Evolutionary conservation across 345 rosid species (phyloP), one percentile per base, ranked within the genome.

Genomic region (Aurinia saxatilis): DNA sequence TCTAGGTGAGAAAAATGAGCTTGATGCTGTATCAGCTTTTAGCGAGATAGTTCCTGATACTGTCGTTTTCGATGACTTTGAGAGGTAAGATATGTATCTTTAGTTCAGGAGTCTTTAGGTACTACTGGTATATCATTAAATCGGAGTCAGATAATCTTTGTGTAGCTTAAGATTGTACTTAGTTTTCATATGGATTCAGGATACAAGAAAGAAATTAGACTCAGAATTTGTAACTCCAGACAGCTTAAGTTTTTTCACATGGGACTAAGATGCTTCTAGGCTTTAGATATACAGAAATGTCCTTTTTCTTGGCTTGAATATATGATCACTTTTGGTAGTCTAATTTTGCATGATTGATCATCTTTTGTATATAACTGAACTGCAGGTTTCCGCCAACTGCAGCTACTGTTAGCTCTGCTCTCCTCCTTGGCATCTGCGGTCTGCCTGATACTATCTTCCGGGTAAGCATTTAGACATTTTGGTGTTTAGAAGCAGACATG

Each of bases 11-110:
- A 76, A 60, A 35, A 80, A 82, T 50, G 97, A 92, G 67, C 66
- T 87, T 75, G 91, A 81, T 77, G 93, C 93, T 44, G 90, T 89
- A 4, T 92, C 95, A 67, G 76, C 78, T 49, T 84, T 89, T 71
- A 89, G 95, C 48, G 95, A 89, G 79, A 92, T 89, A 54, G 98
- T 89, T 19, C 97, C 97, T 37, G 91, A 87, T 67, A 89, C 95
- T 9, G 97, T 92, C 60, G 79, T 92, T 59, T 92, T 92, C 61
- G 95, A 89, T 81, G 97, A 89, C 74, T 92, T 92, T 63, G 88
- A 85, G 74, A 83, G 81, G 98, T 92, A 63, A 30, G 7, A 29
- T 16, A 12, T 17, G 18, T 42, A 47, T 48, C 33, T 10, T 42
- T 50, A 34, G 2, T 50, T 60, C 42, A 1, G 29, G 31, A 47